Evolutionary conservation across 164 flowering plant species (phyloP), one percentile per base, ranked within the genome.

Genomic region (Vitis rupestris): DNA sequence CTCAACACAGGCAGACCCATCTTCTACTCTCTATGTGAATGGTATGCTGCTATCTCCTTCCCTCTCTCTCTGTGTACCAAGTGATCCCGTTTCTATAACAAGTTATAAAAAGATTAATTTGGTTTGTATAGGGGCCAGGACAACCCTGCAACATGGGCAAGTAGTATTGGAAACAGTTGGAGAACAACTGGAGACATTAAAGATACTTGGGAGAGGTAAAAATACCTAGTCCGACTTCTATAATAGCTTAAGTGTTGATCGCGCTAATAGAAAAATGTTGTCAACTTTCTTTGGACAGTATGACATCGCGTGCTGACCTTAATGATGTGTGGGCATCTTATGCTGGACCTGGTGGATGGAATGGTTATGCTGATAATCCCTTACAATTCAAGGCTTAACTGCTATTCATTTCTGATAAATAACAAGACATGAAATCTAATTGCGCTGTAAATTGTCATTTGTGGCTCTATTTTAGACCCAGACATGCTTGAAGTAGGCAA

Each of bases 261-360:
- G 2, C 4, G 44, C 44, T 37, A 37, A 37, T 6, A 37, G 7
- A 37, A 37, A 37, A 37, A 37, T 37, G 7, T 37, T 37, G 44
- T 37, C 44, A 37, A 37, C 44, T 37, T 37, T 37, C 44, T 37
- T 37, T 37, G 0, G 44, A 37, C 50, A 91, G 97, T 60, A 87
- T 91, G 85, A 81, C 81, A 66, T 69, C 80, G 37, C 69, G 61
- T 14, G 94, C 94, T 9, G 94, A 91, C 77, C 27, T 30, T 49
- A 91, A 91, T 51, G 87, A 91, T 69, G 61, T 59, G 68, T 89
- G 93, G 93, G 94, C 97, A 37, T 61, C 85, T 11, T 84, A 83
- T 79, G 97, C 94, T 64, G 83, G 85, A 59, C 94, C 93, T 7
- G 94, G 97, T 9, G 89, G 85, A 51, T 91, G 93, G 93, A 91